Base-by-base conservation (phyloP, 352 stramenopile species). In the Phytophthora europaea region DNA sequence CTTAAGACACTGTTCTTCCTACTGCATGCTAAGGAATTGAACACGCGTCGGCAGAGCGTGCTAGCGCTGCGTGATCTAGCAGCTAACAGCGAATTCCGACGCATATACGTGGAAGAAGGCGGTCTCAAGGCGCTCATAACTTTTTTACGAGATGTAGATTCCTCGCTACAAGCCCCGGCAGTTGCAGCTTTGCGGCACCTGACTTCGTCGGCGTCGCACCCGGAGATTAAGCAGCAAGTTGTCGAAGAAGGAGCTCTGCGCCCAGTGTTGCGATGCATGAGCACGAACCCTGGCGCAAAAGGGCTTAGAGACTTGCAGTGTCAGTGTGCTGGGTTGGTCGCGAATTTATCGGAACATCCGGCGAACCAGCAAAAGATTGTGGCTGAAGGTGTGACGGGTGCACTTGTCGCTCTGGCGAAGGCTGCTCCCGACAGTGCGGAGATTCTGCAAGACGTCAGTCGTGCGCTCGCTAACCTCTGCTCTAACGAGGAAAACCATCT, bases 401-500 rank as follows among this genome's bases (percentile, higher is more conserved):
- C 92, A 8, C 79, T 99, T 9, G 87, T 97, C 45, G 61, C 80
- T 28, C 84, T 99, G 43, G 82, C 85, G 1, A 65, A 84, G 5
- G 67, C 75, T 0, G 83, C 89, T 23, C 59, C 61, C 50, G 89
- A 97, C 28, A 93, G 96, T 73, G 81, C 88, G 8, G 96, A 99
- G 76, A 97, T 99, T 36, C 92, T 98, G 52, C 96, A 99, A 80
- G 97, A 99, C 70, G 93, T 96, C 43, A 91, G 91, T 28, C 88
- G 96, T 10, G 79, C 94, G 8, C 76, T 99, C 13, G 97, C 96
- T 5, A 99, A 99, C 67, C 63, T 99, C 16, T 94, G 85, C 69
- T 94, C 92, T 33, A 99, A 98, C 76, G 97, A 99, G 57, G 95
- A 98, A 67, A 98, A 96, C 73, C 96, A 99, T 79, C 45, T 88